A percentile compares a stretch with the other conserved stretches of the same genome.
Conservation (phyloP, 78 protist species). For the Dictyostelium brefeldianum region DNA sequence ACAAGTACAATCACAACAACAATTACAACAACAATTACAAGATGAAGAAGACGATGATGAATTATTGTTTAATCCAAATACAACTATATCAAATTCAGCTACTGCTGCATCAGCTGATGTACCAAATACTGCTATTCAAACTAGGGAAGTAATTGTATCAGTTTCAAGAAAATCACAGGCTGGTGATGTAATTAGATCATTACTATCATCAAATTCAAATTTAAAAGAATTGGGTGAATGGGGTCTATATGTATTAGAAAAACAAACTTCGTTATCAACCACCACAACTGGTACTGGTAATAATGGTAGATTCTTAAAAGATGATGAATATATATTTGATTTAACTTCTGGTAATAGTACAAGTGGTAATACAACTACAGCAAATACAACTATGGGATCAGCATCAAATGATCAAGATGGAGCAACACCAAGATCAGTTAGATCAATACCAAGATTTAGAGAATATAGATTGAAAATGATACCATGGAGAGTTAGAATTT, state of each 20-base stretch:
- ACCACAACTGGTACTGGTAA: neutral
- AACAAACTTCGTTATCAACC: neutral
- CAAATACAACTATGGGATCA: neutral
- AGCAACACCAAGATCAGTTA: neutral
- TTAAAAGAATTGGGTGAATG: conserved; percentile 68
- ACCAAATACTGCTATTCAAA: neutral
- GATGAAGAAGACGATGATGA: neutral
- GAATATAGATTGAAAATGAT: conserved; percentile 67
- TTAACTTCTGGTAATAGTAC: neutral
- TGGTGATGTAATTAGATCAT: conserved; percentile 59
- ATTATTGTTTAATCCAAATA: neutral
- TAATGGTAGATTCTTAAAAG: conserved; percentile 43
- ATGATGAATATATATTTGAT: conserved; percentile 68
- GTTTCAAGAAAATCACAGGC: conserved; percentile 66
- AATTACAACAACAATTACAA: conserved; percentile 18
- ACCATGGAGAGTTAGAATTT: conserved; percentile 62
- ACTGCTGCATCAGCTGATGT: neutral
- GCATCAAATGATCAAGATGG: neutral
- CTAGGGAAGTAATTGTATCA: conserved; percentile 48
- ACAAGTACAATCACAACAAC: conserved; percentile 1
- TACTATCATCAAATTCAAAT: conserved; percentile 45
- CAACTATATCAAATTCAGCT: neutral
- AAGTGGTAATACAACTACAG: neutral
- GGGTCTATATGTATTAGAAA: conserved; percentile 64
- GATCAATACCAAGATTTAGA: conserved; percentile 6